Evolutionary conservation across 495 filamentous ascomycete species (phyloP).

Genomic region (Hypoxylon perforatum): DNA sequence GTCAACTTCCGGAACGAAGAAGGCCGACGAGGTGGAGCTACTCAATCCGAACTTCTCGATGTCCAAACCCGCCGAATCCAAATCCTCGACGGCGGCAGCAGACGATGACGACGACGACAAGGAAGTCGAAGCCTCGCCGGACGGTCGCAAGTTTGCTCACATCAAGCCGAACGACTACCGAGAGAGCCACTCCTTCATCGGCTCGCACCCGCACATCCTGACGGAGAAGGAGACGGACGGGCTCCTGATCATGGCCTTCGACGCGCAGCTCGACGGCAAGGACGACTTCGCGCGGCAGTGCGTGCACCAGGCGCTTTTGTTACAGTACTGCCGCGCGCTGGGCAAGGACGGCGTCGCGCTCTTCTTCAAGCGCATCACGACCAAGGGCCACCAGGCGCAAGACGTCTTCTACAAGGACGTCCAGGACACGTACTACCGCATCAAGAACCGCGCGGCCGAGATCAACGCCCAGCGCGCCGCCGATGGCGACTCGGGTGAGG

Average conservation of each 20-base stretch:
- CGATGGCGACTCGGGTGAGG: conserved; percentile 70
- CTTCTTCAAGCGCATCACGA: conserved; percentile 98
- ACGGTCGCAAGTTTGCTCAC: conserved; percentile 81
- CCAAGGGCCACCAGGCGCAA: conserved; percentile 88
- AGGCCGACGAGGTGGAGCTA: conserved; percentile 73
- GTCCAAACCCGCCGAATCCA: conserved; percentile 32
- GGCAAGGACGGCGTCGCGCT: conserved; percentile 88
- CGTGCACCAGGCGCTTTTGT: conserved; percentile 90
- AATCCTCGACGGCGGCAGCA: conserved; percentile 49
- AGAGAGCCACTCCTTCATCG: conserved; percentile 78
- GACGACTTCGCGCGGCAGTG: conserved; percentile 84
- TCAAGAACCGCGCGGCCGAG: conserved; percentile 81
- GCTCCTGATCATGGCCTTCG: conserved; percentile 89
- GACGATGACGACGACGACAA: conserved; percentile 74
- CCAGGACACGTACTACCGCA: conserved; percentile 81
- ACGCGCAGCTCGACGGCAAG: conserved; percentile 78
- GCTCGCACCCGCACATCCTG: conserved; percentile 77
- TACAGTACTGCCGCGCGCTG: conserved; percentile 93
- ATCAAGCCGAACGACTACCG: conserved; percentile 82
- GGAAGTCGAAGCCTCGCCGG: conserved; percentile 75
- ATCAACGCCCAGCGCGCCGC: conserved; percentile 74
- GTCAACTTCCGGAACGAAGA: conserved; percentile 53
- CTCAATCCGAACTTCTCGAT: conserved; percentile 73
- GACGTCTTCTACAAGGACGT: conserved; percentile 94
- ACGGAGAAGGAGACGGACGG: conserved; percentile 92